A percentile compares a stretch with the other conserved stretches of the same genome.
phyloP scores from a whole-genome alignment of 768 basidiomycete genomes.

The Rhizopogon vesiculosus region DNA sequence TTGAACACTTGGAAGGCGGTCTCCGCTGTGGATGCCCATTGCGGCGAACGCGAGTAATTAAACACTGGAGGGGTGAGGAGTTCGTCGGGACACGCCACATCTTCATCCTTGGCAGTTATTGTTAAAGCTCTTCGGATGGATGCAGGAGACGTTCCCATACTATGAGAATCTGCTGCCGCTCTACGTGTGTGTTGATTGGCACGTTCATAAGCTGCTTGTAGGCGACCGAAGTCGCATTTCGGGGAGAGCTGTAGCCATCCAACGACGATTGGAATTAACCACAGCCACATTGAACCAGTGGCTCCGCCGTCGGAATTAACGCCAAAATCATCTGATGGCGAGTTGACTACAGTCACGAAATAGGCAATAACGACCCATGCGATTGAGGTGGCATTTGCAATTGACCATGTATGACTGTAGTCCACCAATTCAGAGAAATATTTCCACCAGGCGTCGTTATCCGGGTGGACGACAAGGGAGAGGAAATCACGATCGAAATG shows the following conservation, averaged over 20 bases:
- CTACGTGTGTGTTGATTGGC: too few relatives aligned
- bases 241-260: constrained; percentile 26
- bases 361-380: constrained; percentile 27
- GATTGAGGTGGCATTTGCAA: constrained; percentile 27
- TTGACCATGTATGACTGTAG: constrained; percentile 29
- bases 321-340: background rate
- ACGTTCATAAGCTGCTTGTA: too few relatives aligned
- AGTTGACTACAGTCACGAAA: constrained; percentile 5
- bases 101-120: too few relatives aligned
- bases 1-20: too few relatives aligned
- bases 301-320: background rate
- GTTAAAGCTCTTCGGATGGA: too few relatives aligned
- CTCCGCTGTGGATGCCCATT: too few relatives aligned
- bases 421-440: constrained; percentile 24
- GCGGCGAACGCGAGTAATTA: too few relatives aligned
- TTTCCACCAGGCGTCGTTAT: constrained; percentile 34
- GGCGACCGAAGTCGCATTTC: too few relatives aligned
- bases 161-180: too few relatives aligned
- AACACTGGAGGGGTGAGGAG: too few relatives aligned
- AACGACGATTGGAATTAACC: constrained; percentile 29
- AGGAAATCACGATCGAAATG: constrained; percentile 23
- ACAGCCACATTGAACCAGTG: constrained; percentile 29
- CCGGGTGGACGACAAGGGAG: constrained; percentile 30
- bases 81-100: too few relatives aligned
- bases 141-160: too few relatives aligned